Percentiles rank a stretch among this genome's conserved stretches.
Evolutionary conservation across 2,329 filamentous ascomycete genomes (phyloP).

Genomic region (Tolypocladium sp.): DNA sequence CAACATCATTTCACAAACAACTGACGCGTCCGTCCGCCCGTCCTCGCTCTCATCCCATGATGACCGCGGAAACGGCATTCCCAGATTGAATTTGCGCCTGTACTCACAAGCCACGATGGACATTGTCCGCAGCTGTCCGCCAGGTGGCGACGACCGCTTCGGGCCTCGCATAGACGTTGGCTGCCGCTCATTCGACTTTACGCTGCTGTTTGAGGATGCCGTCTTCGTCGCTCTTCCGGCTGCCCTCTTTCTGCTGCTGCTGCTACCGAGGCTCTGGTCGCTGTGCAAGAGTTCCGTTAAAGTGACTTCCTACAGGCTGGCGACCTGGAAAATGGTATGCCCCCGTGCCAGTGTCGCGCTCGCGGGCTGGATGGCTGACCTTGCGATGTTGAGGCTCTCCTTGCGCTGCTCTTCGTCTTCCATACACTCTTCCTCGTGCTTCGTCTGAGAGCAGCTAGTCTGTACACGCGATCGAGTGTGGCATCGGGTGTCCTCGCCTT

Average conservation of each 20-base stretch:
- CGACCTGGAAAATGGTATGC: not conserved
- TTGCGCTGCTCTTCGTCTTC: not conserved
- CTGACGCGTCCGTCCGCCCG: too few species aligned
- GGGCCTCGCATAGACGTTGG: not conserved
- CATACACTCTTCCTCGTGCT: not conserved
- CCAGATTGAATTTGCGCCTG: too few species aligned
- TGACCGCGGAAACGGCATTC: too few species aligned
- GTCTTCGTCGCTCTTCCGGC: not conserved
- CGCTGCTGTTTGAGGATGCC: constrained; percentile 1
- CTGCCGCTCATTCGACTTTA: not conserved
- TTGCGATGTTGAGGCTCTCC: not conserved
- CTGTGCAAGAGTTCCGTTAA: not conserved
- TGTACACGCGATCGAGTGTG: not conserved
- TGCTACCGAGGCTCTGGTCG: not conserved
- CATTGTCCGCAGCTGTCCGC: not conserved
- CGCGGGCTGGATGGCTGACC: not conserved
- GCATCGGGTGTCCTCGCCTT: not conserved
- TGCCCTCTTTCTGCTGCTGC: not conserved
- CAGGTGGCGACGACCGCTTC: not conserved
- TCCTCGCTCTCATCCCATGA: not conserved
- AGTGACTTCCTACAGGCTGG: not conserved
- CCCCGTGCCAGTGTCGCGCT: not conserved
- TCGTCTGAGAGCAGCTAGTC: not conserved
- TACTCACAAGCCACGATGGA: not conserved
- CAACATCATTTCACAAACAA: not conserved